These are phyloP conservation scores for Neurospora sp. DNA, from an alignment of 495 filamentous ascomycete genomes.

Conservation along the genomic window DNA sequence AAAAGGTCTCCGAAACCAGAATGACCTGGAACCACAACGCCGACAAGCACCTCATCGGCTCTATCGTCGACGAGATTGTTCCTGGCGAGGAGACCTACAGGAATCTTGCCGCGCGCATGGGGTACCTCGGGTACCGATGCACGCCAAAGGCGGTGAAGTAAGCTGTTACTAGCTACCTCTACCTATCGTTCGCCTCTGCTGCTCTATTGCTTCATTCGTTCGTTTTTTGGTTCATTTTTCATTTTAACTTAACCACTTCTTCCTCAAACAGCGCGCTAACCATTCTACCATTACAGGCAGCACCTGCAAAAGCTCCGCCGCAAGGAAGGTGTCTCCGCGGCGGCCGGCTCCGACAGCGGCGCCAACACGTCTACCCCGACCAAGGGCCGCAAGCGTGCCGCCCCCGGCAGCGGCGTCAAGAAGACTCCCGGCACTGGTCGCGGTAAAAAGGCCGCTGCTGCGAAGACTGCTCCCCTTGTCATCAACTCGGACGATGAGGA, in stretches of 20 bases:
- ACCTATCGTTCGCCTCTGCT: not conserved
- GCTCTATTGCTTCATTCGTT: not conserved
- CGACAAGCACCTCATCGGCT: constrained; percentile 16
- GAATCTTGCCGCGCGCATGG: constrained; percentile 11
- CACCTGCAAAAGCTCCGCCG: constrained; percentile 30
- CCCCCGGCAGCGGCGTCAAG: not conserved
- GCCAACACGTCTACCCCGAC: not conserved
- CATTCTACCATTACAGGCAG: constrained; percentile 18
- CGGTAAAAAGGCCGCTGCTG: not conserved
- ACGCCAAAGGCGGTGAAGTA: constrained; percentile 24
- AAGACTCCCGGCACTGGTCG: not conserved
- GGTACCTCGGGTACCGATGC: constrained; percentile 12
- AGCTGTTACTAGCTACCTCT: constrained; percentile 1
- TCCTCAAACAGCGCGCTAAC: not conserved
- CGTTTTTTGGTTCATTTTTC: not conserved
- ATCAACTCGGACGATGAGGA: not conserved
- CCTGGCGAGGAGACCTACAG: constrained; percentile 13
- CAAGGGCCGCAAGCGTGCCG: constrained; percentile 11
- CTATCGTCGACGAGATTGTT: constrained; percentile 7
- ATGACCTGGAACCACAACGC: constrained; percentile 24
- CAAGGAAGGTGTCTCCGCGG: constrained; percentile 14
- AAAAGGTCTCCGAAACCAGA: not conserved
- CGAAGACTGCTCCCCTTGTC: not conserved
- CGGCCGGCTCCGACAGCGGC: not conserved
- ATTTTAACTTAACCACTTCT: not conserved